These are phyloP conservation scores for Flaveria sonorensis DNA, from an alignment of 129 eudicot species.

Conservation along the genomic window DNA sequence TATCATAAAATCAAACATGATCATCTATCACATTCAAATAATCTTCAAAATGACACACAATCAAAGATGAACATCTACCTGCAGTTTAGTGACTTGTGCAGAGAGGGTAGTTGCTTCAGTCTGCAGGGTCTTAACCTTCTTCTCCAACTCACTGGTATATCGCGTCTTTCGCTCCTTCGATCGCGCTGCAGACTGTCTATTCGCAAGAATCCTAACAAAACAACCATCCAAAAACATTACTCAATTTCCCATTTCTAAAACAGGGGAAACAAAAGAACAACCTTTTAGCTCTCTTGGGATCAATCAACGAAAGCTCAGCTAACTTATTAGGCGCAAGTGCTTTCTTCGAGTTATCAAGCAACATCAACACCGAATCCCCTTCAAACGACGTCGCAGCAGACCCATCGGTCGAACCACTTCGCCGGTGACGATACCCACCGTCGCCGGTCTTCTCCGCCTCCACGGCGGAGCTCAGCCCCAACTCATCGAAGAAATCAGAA, in stretches of 20 bases:
- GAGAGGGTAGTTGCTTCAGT: conserved; percentile 85
- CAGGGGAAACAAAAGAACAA: conserved; percentile 9
- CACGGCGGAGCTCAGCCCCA: conserved; percentile 26
- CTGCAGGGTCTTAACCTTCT: conserved; percentile 90
- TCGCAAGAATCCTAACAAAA: conserved; percentile 77
- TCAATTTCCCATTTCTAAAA: neutral
- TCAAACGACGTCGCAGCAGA: conserved; percentile 56
- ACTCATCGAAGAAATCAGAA: conserved; percentile 79
- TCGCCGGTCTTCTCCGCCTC: neutral
- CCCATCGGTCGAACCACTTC: conserved; percentile 71
- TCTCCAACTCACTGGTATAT: conserved; percentile 80
- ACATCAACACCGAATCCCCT: conserved; percentile 45
- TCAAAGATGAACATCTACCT: conserved; percentile 43
- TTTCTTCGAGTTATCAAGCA: conserved; percentile 54
- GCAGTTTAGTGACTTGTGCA: conserved; percentile 78
- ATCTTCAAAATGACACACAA: neutral
- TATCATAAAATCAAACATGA: neutral
- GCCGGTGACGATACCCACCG: conserved; percentile 45
- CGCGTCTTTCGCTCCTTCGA: conserved; percentile 79
- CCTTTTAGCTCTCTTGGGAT: conserved; percentile 95
- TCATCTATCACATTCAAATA: conserved; percentile 35
- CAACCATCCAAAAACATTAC: neutral
- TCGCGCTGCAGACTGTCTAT: conserved; percentile 92
- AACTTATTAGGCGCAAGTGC: conserved; percentile 66
- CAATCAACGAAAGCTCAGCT: conserved; percentile 82